These are phyloP conservation scores for Exutisphaerella laricina DNA, from an alignment of 2,329 filamentous ascomycete genomes.

Conservation along the genomic window DNA sequence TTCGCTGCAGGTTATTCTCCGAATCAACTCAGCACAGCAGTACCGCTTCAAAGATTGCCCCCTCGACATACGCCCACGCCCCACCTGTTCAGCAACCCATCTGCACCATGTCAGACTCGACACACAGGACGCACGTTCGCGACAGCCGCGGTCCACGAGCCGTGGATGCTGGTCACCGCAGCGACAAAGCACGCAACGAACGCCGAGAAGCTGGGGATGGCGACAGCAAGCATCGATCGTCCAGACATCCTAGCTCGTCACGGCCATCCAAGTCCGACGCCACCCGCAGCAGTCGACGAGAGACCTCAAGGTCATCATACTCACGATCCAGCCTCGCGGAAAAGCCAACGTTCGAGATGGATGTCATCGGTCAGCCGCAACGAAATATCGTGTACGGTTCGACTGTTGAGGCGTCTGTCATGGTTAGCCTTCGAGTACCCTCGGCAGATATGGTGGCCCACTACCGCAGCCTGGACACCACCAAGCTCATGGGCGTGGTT, in stretches of 20 bases:
- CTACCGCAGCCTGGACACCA: constrained; percentile 26
- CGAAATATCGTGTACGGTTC: constrained; percentile 24
- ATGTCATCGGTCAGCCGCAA: constrained; percentile 30
- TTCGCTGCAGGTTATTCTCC: neutral
- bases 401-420: constrained; percentile 28
- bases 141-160: constrained; percentile 27
- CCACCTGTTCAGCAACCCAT: constrained; percentile 4
- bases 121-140: constrained; percentile 25
- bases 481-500: constrained; percentile 27
- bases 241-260: constrained; percentile 19
- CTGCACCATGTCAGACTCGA: constrained; percentile 22
- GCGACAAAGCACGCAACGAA: constrained; percentile 20
- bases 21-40: too few relatives aligned
- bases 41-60: too few relatives aligned
- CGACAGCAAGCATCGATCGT: constrained; percentile 18
- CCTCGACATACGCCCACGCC: neutral
- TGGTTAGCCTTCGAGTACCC: constrained; percentile 28
- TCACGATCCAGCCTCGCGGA: constrained; percentile 12
- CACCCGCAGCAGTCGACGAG: constrained; percentile 23
- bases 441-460: constrained; percentile 20
- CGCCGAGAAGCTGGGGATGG: constrained; percentile 18
- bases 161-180: constrained; percentile 22
- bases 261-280: constrained; percentile 26
- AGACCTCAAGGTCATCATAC: constrained; percentile 15
- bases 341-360: constrained; percentile 28